Conservation (phyloP, 2,329 filamentous ascomycete genomes). For the Diaporthe ilicicola region DNA sequence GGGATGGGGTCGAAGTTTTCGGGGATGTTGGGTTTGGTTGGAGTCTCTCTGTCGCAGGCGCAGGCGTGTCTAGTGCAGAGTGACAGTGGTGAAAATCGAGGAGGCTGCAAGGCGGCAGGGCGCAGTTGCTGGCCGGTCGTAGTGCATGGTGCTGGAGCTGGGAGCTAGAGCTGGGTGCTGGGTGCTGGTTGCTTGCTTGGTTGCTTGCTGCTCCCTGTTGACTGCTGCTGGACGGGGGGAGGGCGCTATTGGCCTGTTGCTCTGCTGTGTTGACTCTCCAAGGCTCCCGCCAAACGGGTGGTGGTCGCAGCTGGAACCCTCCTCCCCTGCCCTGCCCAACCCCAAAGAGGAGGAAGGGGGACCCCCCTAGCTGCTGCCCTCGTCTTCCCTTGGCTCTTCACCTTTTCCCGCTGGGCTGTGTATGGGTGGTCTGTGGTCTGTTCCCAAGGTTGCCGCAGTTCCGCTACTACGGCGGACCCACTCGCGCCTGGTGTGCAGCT, state of each 20-base stretch:
- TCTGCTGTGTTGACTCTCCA: conserved; percentile 3
- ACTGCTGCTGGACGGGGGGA: background rate
- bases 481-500: conserved; percentile 28
- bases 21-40: conserved; percentile 17
- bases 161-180: background rate
- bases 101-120: conserved; percentile 22
- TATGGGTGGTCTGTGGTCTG: conserved; percentile 9
- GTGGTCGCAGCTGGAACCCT: background rate
- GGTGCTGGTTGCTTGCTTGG: background rate
- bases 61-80: background rate
- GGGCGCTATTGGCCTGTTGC: conserved; percentile 18
- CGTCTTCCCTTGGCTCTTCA: background rate
- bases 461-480: conserved; percentile 21
- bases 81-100: conserved; percentile 25
- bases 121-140: background rate
- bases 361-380: conserved; percentile 4
- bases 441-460: no score
- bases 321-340: background rate
- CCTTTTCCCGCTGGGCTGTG: conserved; percentile 4
- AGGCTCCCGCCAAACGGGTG: background rate
- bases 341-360: background rate
- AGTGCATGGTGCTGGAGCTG: background rate
- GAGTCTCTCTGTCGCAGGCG: background rate
- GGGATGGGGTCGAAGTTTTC: conserved; percentile 29
- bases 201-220: background rate